phyloP scores from a whole-genome alignment of 805 yeast species.

The Hemisphaericaspora nanyangensis region DNA sequence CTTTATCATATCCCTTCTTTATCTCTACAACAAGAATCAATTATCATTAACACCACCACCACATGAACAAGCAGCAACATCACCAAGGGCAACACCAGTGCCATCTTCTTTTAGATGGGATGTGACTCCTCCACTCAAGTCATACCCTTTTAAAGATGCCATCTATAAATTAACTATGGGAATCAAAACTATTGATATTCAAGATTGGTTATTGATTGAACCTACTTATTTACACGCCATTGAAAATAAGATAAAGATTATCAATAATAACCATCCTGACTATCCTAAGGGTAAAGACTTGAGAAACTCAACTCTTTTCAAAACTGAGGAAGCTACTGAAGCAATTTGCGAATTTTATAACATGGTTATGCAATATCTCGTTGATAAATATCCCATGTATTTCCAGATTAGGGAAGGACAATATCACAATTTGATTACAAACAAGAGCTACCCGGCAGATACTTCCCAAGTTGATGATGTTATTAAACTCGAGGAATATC shows the following conservation, averaged over 20 bases:
- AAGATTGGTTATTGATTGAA: slow-evolving; percentile 41
- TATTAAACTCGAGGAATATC: slow-evolving; percentile 16
- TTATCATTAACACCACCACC: background rate
- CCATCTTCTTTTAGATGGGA: slow-evolving; percentile 24
- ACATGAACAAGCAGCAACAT: background rate
- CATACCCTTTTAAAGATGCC: slow-evolving; percentile 57
- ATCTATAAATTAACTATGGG: slow-evolving; percentile 64
- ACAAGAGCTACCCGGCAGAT: slow-evolving; percentile 17
- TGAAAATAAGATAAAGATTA: slow-evolving; percentile 23
- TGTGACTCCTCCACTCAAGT: slow-evolving; percentile 17
- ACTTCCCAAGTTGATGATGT: slow-evolving; percentile 9
- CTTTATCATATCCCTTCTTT: background rate
- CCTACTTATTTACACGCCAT: slow-evolving; percentile 26
- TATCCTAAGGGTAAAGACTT: slow-evolving; percentile 26
- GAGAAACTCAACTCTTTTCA: slow-evolving; percentile 26
- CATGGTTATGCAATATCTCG: slow-evolving; percentile 26
- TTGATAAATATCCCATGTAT: slow-evolving; percentile 37
- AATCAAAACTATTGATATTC: slow-evolving; percentile 35
- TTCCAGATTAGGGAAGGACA: slow-evolving; percentile 15
- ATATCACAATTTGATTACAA: slow-evolving; percentile 26
- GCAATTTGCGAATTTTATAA: slow-evolving; percentile 37
- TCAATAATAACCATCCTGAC: slow-evolving; percentile 29
- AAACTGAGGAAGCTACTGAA: slow-evolving; percentile 27
- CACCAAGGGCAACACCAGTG: slow-evolving; percentile 12
- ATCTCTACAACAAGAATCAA: background rate